phyloP scores from a whole-genome alignment of 495 filamentous ascomycete genomes.

The Penicillium dipodomyicola region DNA sequence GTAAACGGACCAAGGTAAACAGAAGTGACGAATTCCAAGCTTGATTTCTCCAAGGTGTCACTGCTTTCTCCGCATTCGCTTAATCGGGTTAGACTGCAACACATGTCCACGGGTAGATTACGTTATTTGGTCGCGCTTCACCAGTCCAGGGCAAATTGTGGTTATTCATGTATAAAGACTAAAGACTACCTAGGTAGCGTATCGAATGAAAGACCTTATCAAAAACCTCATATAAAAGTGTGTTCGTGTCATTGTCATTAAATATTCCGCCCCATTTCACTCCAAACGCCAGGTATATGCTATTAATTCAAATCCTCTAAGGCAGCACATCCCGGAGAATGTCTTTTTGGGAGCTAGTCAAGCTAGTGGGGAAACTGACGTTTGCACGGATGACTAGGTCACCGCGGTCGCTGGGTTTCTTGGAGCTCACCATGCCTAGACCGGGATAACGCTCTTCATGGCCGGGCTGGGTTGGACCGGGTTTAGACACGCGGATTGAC shows the following conservation, averaged over 20 bases:
- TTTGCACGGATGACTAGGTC: conserved; percentile 88
- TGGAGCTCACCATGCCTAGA: conserved; percentile 88
- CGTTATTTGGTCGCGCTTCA: not conserved
- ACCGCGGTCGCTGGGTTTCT: conserved; percentile 78
- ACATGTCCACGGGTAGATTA: conserved; percentile 5
- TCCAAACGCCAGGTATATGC: conserved; percentile 37
- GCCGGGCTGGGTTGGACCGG: conserved; percentile 81
- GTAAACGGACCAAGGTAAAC: not conserved
- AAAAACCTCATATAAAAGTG: not conserved
- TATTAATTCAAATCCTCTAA: conserved; percentile 21
- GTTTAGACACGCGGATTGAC: conserved; percentile 68
- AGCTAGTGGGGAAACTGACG: conserved; percentile 78
- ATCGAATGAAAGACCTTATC: not conserved
- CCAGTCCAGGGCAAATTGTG: not conserved
- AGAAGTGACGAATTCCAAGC: conserved; percentile 1
- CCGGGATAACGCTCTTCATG: conserved; percentile 76
- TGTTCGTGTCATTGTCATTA: conserved; percentile 17
- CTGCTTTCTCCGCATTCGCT: conserved; percentile 29
- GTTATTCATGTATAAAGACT: not conserved
- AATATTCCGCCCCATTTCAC: conserved; percentile 19
- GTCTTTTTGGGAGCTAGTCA: conserved; percentile 74
- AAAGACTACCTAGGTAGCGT: no score
- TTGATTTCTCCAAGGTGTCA: conserved; percentile 16
- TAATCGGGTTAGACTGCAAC: conserved; percentile 20
- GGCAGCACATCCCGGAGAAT: conserved; percentile 72